Evolutionary conservation across 2,329 filamentous ascomycete species (phyloP), one percentile per base, ranked within the genome.

Genomic region (Lachnellula subtilissima): DNA sequence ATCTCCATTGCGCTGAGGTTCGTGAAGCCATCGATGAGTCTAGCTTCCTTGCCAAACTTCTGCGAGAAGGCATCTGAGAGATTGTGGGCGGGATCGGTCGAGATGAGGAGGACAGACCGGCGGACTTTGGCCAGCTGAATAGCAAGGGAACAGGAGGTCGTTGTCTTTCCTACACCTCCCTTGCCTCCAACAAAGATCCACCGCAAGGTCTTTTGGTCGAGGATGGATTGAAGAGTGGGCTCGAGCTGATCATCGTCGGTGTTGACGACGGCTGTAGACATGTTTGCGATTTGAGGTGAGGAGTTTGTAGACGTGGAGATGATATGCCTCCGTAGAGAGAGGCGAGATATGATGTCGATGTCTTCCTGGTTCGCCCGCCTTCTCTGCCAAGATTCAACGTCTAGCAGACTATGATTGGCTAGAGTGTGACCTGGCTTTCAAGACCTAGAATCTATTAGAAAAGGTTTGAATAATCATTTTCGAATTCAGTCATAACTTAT

Each of bases 101-200:
- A 97, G 77, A 99, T 99, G 72, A 99, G 87, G 56, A 99, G 85
- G 59, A 99, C 94, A 60, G 89, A 96, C 75, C 93, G 93, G 75
- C 94, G 91, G 67, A 91, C 91, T 75, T 88, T 91, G 68, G 94
- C 91, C 63, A 99, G 89, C 76, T 99, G 94, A 72, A 99, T 97
- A 62, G 94, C 94, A 63, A 99, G 88, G 9, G 93, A 97, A 77
- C 94, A 99, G 7, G 93, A 97, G 15, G 94, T 99, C n/a, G 94
- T 99, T 28, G 94, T 99, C 80, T 99, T 99, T 73, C 94, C 94
- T 47, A 99, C 94, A 72, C 94, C 94, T 69, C 94, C 94, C 77
- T 99, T 99, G 64, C 94, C 94, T 69, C 94, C 94, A 58, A 99
- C 94, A 69, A 99, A 99, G 75, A 99, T 96, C 94, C 94, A 99